These are phyloP conservation scores for Globisporangium radiosum DNA, from an alignment of 352 stramenopile species.

Conservation along the genomic window DNA sequence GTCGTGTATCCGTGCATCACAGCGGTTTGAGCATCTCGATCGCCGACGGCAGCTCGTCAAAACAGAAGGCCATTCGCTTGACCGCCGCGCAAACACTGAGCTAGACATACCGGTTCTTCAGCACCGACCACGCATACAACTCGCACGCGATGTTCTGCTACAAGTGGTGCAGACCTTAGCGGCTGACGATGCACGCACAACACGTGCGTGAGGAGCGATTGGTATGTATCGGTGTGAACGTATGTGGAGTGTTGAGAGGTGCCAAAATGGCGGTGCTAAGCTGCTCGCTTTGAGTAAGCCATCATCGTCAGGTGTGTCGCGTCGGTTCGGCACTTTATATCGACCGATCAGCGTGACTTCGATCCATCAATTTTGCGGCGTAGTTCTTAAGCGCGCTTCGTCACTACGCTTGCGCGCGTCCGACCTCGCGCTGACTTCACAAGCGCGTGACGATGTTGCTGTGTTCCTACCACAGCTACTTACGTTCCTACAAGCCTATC, in stretches of 20 bases:
- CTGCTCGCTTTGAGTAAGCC: too few relatives aligned
- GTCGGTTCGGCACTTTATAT: too few relatives aligned
- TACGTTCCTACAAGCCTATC: too few relatives aligned
- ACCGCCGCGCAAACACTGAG: slow-evolving; percentile 21
- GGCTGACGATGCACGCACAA: slow-evolving; percentile 2
- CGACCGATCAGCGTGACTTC: too few relatives aligned
- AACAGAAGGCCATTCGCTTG: slow-evolving; percentile 3
- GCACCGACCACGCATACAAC: slow-evolving; percentile 16
- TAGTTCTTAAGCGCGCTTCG: too few relatives aligned
- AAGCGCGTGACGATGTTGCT: too few relatives aligned
- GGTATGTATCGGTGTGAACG: neutral
- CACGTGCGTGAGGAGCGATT: slow-evolving; percentile 22
- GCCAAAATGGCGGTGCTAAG: slow-evolving; percentile 41
- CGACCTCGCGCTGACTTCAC: too few relatives aligned
- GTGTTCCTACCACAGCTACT: too few relatives aligned
- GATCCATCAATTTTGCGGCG: too few relatives aligned
- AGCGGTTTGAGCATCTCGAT: slow-evolving; percentile 17
- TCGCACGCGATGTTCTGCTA: slow-evolving; percentile 9
- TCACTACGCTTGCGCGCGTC: too few relatives aligned
- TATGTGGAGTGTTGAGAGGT: neutral
- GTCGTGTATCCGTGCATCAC: slow-evolving; percentile 19
- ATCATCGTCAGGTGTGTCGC: too few relatives aligned
- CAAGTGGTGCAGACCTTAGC: slow-evolving; percentile 25
- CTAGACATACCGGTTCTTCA: slow-evolving; percentile 18
- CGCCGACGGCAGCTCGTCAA: neutral